Evolutionary conservation across 208 protist species (phyloP), one percentile per base, ranked within the genome.

Genomic region (Phytomonas sp.): DNA sequence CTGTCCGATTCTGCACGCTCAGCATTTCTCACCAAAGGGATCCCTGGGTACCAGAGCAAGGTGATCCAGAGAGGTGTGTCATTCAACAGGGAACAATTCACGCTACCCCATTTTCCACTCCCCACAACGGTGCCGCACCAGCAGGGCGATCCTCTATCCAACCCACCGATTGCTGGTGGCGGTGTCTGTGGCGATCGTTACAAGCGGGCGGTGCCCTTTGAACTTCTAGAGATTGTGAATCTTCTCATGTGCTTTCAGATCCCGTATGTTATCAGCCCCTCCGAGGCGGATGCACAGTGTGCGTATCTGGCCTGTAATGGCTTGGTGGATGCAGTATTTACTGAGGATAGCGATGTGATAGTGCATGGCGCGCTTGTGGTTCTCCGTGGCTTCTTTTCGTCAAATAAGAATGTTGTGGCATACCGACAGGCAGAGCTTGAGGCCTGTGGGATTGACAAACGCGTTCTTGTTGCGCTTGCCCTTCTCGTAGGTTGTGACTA

Each of bases 401-500:
- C 77, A 46, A 77, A 72, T 20, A 81, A 84, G 71, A 71, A 84
- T 59, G 89, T 91, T 26, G 85, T 95, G 23, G 80, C 70, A 30
- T 96, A 89, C 75, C 66, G 65, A 11, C 81, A 85, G 67, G 53
- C 68, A 6, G 83, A 95, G 34, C 73, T 96, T 34, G 29, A 67
- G 37, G 69, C 81, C 32, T 88, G 92, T 40, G 91, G 91, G 15
- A 70, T 98, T 0, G 82, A 84, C 37, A 91, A 96, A 51, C 71
- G 66, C 7, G 80, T 93, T 36, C 80, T 98, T 13, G 88, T 98
- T 4, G 73, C 85, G 2, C 77, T 98, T 9, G 95, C 94, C 11
- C 76, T 95, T 46, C 78, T 98, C 9, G 85, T 98, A n/a, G 97
- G 97, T n/a, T 96, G 85, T 62, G 97, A 98, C 77, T 98, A 98